Conservation (phyloP, 345 rosid species). For the Leavenworthia alabamica region DNA sequence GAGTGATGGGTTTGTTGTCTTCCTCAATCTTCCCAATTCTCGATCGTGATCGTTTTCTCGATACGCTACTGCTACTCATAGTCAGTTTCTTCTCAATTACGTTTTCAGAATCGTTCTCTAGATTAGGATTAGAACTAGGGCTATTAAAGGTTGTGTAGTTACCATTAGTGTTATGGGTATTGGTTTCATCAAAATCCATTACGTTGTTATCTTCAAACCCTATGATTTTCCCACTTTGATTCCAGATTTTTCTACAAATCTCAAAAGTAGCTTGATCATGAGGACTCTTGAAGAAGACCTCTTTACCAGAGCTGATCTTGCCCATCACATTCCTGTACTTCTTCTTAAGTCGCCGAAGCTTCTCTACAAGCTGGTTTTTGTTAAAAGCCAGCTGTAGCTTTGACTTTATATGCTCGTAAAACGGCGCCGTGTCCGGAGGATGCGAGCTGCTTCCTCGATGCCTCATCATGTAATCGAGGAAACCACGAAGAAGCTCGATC, state of each 20-base stretch:
- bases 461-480: constrained; percentile 62
- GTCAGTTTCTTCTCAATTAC: constrained; percentile 40
- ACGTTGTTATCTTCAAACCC: constrained; percentile 48
- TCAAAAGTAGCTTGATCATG: constrained; percentile 95
- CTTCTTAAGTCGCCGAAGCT: constrained; percentile 85
- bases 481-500: constrained; percentile 94
- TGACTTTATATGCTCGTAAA: constrained; percentile 89
- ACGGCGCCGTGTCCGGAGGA: constrained; percentile 81
- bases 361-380: constrained; percentile 96
- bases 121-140: constrained; percentile 20
- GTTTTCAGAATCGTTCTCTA: constrained; percentile 37
- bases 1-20: constrained; percentile 36
- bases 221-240: constrained; percentile 29
- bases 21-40: constrained; percentile 49
- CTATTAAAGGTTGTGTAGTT: constrained; percentile 18
- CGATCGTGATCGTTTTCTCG: constrained; percentile 47
- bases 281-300: constrained; percentile 69
- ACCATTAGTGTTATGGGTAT: constrained; percentile 27
- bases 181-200: constrained; percentile 69
- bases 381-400: constrained; percentile 94
- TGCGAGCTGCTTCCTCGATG: constrained; percentile 43
- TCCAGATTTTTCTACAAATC: constrained; percentile 96
- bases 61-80: constrained; percentile 26
- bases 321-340: constrained; percentile 71
- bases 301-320: constrained; percentile 81